Percentiles rank a stretch among this genome's conserved stretches.
phyloP scores from a whole-genome alignment of 1,284 basidiomycete species.

The Exobasidium cylindrosporum region DNA sequence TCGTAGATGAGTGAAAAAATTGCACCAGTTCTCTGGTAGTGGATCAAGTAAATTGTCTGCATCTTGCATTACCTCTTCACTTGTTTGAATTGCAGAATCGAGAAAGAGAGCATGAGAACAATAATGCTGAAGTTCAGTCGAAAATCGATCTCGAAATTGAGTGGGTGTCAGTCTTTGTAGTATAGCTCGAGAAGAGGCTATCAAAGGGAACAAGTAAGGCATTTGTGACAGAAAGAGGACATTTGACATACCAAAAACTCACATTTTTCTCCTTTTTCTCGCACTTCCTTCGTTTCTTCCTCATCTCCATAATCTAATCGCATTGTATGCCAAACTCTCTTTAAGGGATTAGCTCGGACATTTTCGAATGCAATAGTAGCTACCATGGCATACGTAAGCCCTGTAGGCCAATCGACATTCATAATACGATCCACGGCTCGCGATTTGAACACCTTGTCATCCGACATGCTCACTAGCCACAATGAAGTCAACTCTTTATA shows the following conservation, averaged over 20 bases:
- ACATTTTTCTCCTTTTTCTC: background rate
- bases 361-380: constrained; percentile 30
- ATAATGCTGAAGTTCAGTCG: constrained; percentile 31
- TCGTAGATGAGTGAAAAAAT: constrained; percentile 31
- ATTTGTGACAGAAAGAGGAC: too few species aligned
- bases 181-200: constrained; percentile 12
- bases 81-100: background rate
- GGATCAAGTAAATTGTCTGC: background rate
- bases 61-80: background rate
- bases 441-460: constrained; percentile 32
- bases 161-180: constrained; percentile 15
- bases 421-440: constrained; percentile 34
- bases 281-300: constrained; percentile 4
- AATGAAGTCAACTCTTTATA: constrained; percentile 29
- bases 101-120: constrained; percentile 39
- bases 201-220: too few species aligned
- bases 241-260: too few species aligned
- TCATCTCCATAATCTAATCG: constrained; percentile 34
- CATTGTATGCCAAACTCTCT: constrained; percentile 28
- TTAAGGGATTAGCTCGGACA: constrained; percentile 15
- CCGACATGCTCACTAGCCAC: constrained; percentile 34
- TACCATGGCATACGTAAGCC: constrained; percentile 36
- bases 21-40: constrained; percentile 19
- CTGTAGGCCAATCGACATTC: constrained; percentile 40
- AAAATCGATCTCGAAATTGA: constrained; percentile 13